phyloP scores from a whole-genome alignment of 2,329 filamentous ascomycete genomes.

The Xylariaceae sp. region DNA sequence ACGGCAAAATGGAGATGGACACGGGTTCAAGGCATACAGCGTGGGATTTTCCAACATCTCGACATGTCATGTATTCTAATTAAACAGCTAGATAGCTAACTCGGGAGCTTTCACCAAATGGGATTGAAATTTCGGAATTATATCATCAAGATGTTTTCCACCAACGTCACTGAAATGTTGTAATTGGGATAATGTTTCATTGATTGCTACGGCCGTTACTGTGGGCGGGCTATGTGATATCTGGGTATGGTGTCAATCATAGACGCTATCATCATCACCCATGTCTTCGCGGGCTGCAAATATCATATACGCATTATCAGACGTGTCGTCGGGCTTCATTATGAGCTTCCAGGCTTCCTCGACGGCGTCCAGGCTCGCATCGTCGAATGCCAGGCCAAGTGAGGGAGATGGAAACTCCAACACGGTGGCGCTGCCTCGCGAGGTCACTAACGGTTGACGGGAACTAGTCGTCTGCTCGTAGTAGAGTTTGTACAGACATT shows the following conservation, averaged over 20 bases:
- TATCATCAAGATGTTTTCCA: background rate
- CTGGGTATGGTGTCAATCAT: constrained; percentile 33
- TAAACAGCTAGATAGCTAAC: background rate
- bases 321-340: constrained; percentile 44
- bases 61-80: background rate
- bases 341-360: constrained; percentile 64
- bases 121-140: background rate
- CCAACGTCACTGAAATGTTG: background rate
- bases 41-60: background rate
- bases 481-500: constrained; percentile 46
- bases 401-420: constrained; percentile 54
- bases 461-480: constrained; percentile 46
- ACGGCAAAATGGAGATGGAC: background rate
- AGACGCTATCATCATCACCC: constrained; percentile 50
- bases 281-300: constrained; percentile 69
- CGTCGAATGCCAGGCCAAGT: constrained; percentile 68
- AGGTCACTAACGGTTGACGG: constrained; percentile 25
- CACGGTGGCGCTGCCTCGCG: constrained; percentile 37
- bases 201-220: background rate
- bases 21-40: background rate
- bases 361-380: constrained; percentile 61
- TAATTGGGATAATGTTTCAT: background rate
- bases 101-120: background rate
- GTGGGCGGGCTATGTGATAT: too few relatives aligned
- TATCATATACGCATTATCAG: constrained; percentile 58